Base-by-base conservation (phyloP, 2,329 filamentous ascomycete genomes). In the Annulohypoxylon truncatum region DNA sequence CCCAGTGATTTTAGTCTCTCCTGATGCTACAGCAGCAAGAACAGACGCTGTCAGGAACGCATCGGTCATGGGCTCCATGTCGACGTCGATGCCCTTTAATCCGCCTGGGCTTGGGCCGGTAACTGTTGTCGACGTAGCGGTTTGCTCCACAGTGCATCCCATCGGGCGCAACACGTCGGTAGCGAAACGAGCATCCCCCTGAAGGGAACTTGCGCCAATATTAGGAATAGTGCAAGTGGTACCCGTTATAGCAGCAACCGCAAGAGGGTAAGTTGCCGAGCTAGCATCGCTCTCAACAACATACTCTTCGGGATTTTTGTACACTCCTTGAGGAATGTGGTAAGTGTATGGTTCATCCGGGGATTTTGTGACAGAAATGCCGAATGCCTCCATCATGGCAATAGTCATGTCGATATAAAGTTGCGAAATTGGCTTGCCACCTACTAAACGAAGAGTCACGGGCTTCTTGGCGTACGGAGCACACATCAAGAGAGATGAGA, bases 51-150 rank as follows among this genome's bases (percentile, higher is more conserved):
- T 97, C 55, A 99, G 85, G 84, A 99, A 99, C 51, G 96, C 96
- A 79, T 99, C 96, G 0, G 96, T 99, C 96, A 99, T 99, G 0
- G 95, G 92, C 78, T 98, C 96, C 96, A 99, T 99, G 75, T 99
- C 94, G 26, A 99, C 89, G 15, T 89, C 82, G 10, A 99, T 82
- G 0, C 92, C 90, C 72, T 89, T 89, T 38, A 99, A 82, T 13
- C 85, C 80, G 9, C 96, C 95, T 59, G 85, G 79, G 2, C 87
- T 80, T n/a, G 96, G 96, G 0, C 96, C 96, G 7, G 91, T 97
- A 7, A 99, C 96, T 0, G 94, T 98, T 1, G 96, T 99, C 0
- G 94, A 96, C 15, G 86, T 89, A 57, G 88, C 88, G 0, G 91
- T 93, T 79, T 99, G 96, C 71, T 93, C 85, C 4, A 99, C 96